Base-by-base conservation (phyloP, 2,329 filamentous ascomycete species). In the Fusarium sp. region DNA sequence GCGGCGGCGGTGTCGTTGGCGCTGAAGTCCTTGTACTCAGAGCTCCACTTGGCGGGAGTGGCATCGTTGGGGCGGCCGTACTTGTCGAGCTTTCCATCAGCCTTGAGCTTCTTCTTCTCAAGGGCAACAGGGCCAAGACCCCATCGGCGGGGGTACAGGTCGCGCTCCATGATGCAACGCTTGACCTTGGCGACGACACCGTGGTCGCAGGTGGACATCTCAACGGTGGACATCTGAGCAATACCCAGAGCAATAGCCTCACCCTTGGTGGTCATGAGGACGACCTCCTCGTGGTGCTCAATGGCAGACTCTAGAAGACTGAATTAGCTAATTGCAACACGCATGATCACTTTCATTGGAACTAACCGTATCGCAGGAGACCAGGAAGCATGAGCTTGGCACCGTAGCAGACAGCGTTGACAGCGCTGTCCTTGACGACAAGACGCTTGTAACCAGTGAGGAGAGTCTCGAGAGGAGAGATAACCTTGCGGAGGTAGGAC, bases 81-180 rank as follows among this genome's bases (percentile, higher is more conserved):
- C 89, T 99, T 99, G 84, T 99, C 95, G 59, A 99, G 90, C 82
- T 97, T 97, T 78, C 95, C 95, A 70, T 92, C 91, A 49, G 93
- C 92, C 88, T 98, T 98, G 84, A 99, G 88, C 88, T 98, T 97
- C 91, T 99, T 99, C 89, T 99, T 99, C 85, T 98, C 93, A 44
- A 90, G 81, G 45, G 95, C 95, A 59, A 94, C 89, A 49, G 95
- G 94, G 62, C 95, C 95, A 75, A 98, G 87, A 68, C 95, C 95
- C 95, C 95, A 99, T 83, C 94, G 85, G 77, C 93, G 87, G 65
- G 95, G 95, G 85, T 99, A 99, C 58, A 98, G 85, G 77, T 98
- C 95, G 72, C 95, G 91, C 85, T 99, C 95, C 95, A 99, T 99
- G 79, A 99, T 99, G 80, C 93, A 97, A 73, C 95, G 90, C 89